Conservation (phyloP, 2,329 filamentous ascomycete species). For the Chrysoporthe austroafricana region DNA sequence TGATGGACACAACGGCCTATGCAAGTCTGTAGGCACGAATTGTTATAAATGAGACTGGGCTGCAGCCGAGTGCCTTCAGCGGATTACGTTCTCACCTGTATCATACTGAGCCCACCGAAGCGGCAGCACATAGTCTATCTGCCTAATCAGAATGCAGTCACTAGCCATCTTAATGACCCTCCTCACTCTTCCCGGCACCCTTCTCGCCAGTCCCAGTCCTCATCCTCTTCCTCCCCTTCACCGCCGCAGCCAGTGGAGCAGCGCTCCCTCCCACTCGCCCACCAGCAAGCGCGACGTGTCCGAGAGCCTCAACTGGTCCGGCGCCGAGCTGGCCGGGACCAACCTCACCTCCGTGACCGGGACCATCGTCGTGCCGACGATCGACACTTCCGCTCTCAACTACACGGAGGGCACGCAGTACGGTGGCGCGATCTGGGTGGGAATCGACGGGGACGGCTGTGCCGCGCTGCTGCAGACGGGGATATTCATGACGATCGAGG, state of each 20-base stretch:
- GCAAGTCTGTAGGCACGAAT: not conserved
- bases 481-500: not conserved
- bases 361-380: constrained; percentile 1
- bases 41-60: not conserved
- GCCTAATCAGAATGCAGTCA: not conserved
- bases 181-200: not conserved
- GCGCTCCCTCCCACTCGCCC: not conserved
- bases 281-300: not conserved
- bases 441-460: not conserved
- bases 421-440: constrained; percentile 6
- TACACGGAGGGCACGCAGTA: constrained; percentile 5
- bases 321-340: not conserved
- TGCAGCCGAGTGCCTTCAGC: not conserved
- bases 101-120: not conserved
- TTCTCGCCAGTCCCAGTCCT: not conserved
- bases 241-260: not conserved
- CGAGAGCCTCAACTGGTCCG: constrained; percentile 5
- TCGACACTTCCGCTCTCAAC: not conserved
- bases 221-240: not conserved
- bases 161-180: not conserved
- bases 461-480: not conserved
- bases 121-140: not conserved
- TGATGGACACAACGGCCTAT: not conserved
- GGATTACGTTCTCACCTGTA: not conserved
- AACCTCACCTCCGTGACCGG: constrained; percentile 2